These are phyloP conservation scores for Saccharomycopsis guyanensis DNA, from an alignment of 805 yeast genomes.

Conservation along the genomic window DNA sequence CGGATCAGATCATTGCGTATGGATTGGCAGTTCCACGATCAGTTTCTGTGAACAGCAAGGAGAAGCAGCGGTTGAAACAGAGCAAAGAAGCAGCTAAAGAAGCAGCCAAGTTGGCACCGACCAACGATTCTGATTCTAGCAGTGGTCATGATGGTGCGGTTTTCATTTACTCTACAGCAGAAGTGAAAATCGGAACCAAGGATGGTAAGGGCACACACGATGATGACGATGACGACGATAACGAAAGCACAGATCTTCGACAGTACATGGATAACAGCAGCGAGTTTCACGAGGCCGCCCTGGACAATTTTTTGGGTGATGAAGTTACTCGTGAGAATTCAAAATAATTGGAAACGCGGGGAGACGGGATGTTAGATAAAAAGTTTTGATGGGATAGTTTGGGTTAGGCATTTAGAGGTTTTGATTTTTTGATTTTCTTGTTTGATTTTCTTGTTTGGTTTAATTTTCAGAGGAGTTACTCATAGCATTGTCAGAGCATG, in stretches of 20 bases:
- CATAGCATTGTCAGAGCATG: too few relatives aligned
- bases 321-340: too few relatives aligned
- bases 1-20: constrained; percentile 48
- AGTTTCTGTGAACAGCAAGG: constrained; percentile 28
- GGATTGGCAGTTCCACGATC: constrained; percentile 54
- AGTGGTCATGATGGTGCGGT: not conserved
- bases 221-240: not conserved
- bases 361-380: too few relatives aligned
- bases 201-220: not conserved
- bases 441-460: too few relatives aligned
- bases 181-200: not conserved
- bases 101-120: not conserved
- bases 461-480: too few relatives aligned
- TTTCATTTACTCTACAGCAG: constrained; percentile 11
- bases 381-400: not conserved
- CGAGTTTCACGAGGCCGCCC: not conserved
- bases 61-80: constrained; percentile 22
- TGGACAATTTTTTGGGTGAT: too few relatives aligned
- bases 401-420: too few relatives aligned
- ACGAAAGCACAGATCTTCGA: not conserved
- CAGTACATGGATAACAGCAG: not conserved
- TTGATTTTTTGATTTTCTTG: too few relatives aligned
- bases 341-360: too few relatives aligned
- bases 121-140: not conserved
- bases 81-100: not conserved